These are phyloP conservation scores for Heritiera fomes DNA, from an alignment of 345 rosid genomes.

Conservation along the genomic window DNA sequence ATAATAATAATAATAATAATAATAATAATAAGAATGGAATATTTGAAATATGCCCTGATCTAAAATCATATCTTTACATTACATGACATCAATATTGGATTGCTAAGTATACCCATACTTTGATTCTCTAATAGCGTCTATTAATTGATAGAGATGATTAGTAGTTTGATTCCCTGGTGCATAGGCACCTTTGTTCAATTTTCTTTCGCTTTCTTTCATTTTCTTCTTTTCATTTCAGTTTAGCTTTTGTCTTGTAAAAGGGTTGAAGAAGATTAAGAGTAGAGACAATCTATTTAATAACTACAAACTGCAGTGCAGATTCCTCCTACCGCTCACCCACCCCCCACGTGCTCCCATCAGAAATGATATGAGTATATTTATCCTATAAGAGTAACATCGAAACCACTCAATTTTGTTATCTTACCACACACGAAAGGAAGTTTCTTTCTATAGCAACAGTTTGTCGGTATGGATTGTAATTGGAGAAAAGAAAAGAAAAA, in stretches of 20 bases:
- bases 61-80: background rate
- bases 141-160: background rate
- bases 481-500: background rate
- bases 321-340: background rate
- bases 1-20: no score
- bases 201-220: background rate
- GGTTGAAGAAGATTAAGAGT: background rate
- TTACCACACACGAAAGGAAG: conserved; percentile 12
- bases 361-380: background rate
- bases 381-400: no score
- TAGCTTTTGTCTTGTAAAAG: no score
- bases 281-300: background rate
- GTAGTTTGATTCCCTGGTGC: background rate
- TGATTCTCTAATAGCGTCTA: background rate
- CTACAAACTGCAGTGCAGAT: background rate
- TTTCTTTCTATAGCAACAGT: conserved; percentile 8
- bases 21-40: background rate
- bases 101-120: background rate
- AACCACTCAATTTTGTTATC: background rate
- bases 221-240: background rate
- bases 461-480: background rate
- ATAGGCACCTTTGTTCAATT: background rate
- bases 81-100: background rate
- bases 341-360: background rate
- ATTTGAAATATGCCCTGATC: background rate